Conservation (phyloP, 1,139 yeast genomes). For the Taphrina sp. region DNA sequence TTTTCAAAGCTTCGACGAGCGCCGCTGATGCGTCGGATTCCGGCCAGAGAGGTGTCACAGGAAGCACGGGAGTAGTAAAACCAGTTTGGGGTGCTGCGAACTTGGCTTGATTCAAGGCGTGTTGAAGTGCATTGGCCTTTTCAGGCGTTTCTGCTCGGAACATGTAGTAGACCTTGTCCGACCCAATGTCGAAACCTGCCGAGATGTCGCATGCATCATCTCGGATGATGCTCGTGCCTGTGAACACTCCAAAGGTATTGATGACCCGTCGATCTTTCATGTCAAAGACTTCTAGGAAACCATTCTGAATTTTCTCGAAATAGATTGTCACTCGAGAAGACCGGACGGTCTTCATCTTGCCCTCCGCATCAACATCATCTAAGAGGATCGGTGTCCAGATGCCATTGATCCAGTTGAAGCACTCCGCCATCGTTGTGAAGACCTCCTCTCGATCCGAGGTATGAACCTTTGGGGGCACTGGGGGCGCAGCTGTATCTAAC, state of each 20-base stretch:
- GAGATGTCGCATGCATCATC: constrained; percentile 31
- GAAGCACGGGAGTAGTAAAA: constrained; percentile 23
- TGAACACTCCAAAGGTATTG: constrained; percentile 15
- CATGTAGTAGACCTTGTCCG: constrained; percentile 30
- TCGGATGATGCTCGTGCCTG: constrained; percentile 27
- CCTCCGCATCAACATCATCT: constrained; percentile 20
- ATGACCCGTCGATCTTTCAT: constrained; percentile 12
- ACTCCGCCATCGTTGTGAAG: constrained; percentile 29
- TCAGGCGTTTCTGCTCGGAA: constrained; percentile 29
- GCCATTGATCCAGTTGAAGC: constrained; percentile 27
- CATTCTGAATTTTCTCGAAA: constrained; percentile 9
- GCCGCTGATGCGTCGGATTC: constrained; percentile 6
- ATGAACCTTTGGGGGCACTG: background rate
- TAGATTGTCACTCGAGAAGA: constrained; percentile 20
- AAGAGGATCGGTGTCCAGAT: constrained; percentile 28
- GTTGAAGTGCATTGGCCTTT: constrained; percentile 30
- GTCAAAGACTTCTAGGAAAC: constrained; percentile 23
- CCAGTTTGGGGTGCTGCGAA: constrained; percentile 26
- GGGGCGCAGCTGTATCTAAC: background rate
- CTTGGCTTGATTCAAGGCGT: constrained; percentile 18
- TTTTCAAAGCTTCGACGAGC: constrained; percentile 16
- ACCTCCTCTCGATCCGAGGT: constrained; percentile 9
- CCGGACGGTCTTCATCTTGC: constrained; percentile 23
- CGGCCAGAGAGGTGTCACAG: constrained; percentile 31
- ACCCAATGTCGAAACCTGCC: constrained; percentile 27